Percentiles rank a stretch among this genome's conserved stretches.
Conservation (phyloP, 441 rosid genomes). For the Gossypium schwendimanii region DNA sequence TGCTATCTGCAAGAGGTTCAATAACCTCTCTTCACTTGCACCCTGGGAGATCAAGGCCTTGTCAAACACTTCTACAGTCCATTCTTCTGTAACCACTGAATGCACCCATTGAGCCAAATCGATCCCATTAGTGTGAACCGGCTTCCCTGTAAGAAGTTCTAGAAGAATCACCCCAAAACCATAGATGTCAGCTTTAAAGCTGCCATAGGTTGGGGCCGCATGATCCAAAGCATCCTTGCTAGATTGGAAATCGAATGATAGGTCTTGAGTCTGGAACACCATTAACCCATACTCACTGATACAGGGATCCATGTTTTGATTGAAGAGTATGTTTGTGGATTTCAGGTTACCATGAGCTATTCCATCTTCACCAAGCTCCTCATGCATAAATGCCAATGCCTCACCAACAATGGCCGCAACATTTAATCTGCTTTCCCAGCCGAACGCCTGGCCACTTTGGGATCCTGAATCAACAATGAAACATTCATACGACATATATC, state of each 20-base stretch:
- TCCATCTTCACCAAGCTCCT: constrained; percentile 32
- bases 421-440: constrained; percentile 55
- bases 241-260: constrained; percentile 14
- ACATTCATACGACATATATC: neutral
- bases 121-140: constrained; percentile 34
- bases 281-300: constrained; percentile 44
- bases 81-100: constrained; percentile 54
- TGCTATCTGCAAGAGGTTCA: constrained; percentile 45
- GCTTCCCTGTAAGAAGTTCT: constrained; percentile 52
- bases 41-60: constrained; percentile 34
- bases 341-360: constrained; percentile 60
- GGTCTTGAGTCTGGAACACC: constrained; percentile 24
- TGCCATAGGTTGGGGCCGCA: neutral
- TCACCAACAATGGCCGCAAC: constrained; percentile 27
- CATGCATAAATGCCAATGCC: constrained; percentile 17
- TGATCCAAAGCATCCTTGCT: neutral
- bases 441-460: constrained; percentile 28
- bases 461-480: constrained; percentile 29
- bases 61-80: constrained; percentile 60
- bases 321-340: constrained; percentile 48
- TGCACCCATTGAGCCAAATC: constrained; percentile 57
- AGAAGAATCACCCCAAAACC: constrained; percentile 52
- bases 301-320: constrained; percentile 41
- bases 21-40: constrained; percentile 51
- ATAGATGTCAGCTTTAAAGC: constrained; percentile 33